Evolutionary conservation across 768 basidiomycete species (phyloP), one percentile per base, ranked within the genome.

Genomic region (Russula abietina): DNA sequence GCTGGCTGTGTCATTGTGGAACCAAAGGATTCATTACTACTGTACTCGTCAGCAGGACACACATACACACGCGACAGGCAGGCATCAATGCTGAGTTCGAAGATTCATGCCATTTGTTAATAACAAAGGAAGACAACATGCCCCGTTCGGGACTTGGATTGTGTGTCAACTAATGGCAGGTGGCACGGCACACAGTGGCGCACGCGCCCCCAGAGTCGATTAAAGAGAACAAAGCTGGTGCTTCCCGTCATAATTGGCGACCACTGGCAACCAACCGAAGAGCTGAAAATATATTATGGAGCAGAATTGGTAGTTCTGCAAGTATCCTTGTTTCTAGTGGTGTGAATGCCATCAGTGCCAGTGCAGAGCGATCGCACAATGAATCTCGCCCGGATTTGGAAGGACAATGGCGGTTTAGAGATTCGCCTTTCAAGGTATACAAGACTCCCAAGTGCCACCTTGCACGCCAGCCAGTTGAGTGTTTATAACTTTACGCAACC

Each of bases 41-140:
- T 17, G n/a, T 41, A 36, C 36, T 36, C 36, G 36, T 14, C 51
- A 41, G 51, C 51, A 45, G 14, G 54, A 60, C 63, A 60, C 58
- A 51, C n/a, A 39, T 16, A 14, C 4, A 14, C 16, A 39, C 16
- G 7, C 38, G 36, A 14, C 14, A 38, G 12, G 14, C 53, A 43
- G 41, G 59, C 41, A 50, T 60, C 46, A 55, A 38, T 60, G 45
- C 50, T 63, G 51, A 30, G 45, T 54, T 55, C 39, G 41, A 55
- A 52, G 62, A 52, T 28, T 28, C 38, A 39, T 39, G 6, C 16
- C 38, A 46, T 55, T 32, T 55, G 45, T 41, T 33, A 33, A 30
- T 41, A 60, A 60, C 58, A 64, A 60, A 51, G 49, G 51, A 55
- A 38, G 48, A 50, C 28, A 63, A 50, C 28, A 63, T 32, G 36